Base-by-base conservation (phyloP, 306 rosid genomes). In the Fragaria iinumae region DNA sequence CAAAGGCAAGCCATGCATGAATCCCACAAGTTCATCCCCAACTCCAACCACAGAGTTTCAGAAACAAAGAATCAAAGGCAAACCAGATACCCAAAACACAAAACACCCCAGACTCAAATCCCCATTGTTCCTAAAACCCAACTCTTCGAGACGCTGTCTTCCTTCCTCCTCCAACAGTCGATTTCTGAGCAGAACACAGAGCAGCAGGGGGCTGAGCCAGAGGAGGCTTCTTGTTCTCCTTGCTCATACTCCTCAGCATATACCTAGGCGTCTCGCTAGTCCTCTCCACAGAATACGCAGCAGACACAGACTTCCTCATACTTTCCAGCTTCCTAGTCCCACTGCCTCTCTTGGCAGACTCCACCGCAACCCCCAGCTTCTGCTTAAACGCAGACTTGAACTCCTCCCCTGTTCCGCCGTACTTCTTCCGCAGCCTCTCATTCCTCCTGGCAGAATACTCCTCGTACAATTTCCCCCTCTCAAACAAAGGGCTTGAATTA, bases 361-460 rank as follows among this genome's bases (percentile, higher is more conserved):
- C 97, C 5, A 87, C 78, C 0, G 80, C 79, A n/a, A 95, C 99
- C 6, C 99, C 96, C 0, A 95, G 91, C 52, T 36, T 77, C 49
- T 87, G 81, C 3, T 67, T 67, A 5, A 74, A 27, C 0, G 79
- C n/a, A 14, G 55, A 68, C 79, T 81, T 86, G 0, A 76, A 72
- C 67, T 82, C 88, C 18, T 71, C 74, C 2, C 71, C 83, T 1
- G 63, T 41, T 27, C 80, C 72, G 0, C 85, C 84, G 39, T 84
- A 87, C 81, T 90, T 95, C 56, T 90, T 88, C 81, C 76, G 88
- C 2, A 95, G 89, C 86, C 92, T 89, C 84, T 95, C 99, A n/a
- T 92, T 92, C 80, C 99, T 88, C 75, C 90, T 84, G 1, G 96
- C 97, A 20, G 97, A 92, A 65, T 95, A 95, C 66, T 83, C 96